A percentile compares a stretch with the other conserved stretches of the same genome.
Conservation (phyloP, 2,329 filamentous ascomycete species). For the Phyllachora maydis region DNA sequence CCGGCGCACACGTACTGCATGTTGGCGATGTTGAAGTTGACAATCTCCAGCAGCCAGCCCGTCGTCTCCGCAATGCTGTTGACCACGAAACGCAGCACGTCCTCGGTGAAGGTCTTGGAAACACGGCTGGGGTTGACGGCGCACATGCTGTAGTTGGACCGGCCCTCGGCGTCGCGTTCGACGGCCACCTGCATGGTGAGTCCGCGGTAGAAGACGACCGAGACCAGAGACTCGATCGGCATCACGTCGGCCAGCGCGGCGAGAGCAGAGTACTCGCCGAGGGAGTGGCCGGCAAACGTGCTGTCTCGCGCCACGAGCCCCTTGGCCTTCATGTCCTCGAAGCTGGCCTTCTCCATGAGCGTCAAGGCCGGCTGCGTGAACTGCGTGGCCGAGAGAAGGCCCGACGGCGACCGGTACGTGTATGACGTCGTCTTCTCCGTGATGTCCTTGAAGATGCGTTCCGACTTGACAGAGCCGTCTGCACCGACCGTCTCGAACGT, state of each 20-base stretch:
- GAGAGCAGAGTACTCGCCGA: slow-evolving; percentile 94
- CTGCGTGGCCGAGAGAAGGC: slow-evolving; percentile 87
- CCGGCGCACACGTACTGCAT: slow-evolving; percentile 57
- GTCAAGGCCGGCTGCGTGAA: slow-evolving; percentile 96
- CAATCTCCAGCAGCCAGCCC: slow-evolving; percentile 91
- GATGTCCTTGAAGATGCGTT: slow-evolving; percentile 99
- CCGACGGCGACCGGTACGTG: slow-evolving; percentile 89
- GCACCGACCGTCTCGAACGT: slow-evolving; percentile 94
- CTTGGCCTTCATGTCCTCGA: slow-evolving; percentile 97
- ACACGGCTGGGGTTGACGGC: slow-evolving; percentile 97
- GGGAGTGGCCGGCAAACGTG: slow-evolving; percentile 92
- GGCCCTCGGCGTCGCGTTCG: slow-evolving; percentile 78
- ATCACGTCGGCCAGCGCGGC: slow-evolving; percentile 94
- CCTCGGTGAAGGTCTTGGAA: slow-evolving; percentile 96
- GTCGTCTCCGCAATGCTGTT: slow-evolving; percentile 89
- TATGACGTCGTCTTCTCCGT: slow-evolving; percentile 84
- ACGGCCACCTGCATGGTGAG: slow-evolving; percentile 98
- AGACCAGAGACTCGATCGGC: slow-evolving; percentile 97
- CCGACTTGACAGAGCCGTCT: slow-evolving; percentile 87
- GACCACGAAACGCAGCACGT: slow-evolving; percentile 89
- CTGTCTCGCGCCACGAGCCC: slow-evolving; percentile 89
- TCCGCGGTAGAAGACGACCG: slow-evolving; percentile 96
- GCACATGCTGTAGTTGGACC: slow-evolving; percentile 98
- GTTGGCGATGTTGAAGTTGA: slow-evolving; percentile 80
- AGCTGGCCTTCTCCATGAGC: slow-evolving; percentile 98